Conservation (phyloP, 2,329 filamentous ascomycete genomes). For the Thelonectria olida region DNA sequence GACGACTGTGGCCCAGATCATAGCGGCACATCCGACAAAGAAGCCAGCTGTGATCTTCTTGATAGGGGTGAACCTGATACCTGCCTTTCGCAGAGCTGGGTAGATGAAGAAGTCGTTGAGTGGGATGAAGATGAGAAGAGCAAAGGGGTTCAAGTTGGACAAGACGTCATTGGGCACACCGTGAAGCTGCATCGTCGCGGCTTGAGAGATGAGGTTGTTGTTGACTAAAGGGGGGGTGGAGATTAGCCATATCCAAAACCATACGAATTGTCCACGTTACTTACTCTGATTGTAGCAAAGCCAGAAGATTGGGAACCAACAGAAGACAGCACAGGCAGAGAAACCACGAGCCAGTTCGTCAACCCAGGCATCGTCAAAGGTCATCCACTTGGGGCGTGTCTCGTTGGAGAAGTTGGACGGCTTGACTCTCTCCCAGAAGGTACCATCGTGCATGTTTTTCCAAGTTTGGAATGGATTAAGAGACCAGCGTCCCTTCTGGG, state of each 20-base stretch:
- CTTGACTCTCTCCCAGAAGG: conserved; percentile 75
- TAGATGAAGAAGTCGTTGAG: conserved; percentile 75
- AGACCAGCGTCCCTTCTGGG: conserved; percentile 75
- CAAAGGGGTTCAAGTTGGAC: conserved; percentile 77
- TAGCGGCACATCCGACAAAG: conserved; percentile 67
- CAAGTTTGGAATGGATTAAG: conserved; percentile 70
- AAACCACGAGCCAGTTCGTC: conserved; percentile 77
- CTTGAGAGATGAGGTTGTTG: conserved; percentile 71
- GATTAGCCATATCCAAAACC: conserved; percentile 21
- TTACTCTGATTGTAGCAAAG: conserved; percentile 57
- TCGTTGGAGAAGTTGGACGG: conserved; percentile 67
- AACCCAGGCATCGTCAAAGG: conserved; percentile 82
- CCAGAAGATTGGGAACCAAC: conserved; percentile 73
- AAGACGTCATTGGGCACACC: conserved; percentile 82
- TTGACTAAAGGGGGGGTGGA: conserved; percentile 52
- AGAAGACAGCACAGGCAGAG: conserved; percentile 73
- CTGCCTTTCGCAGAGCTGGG: conserved; percentile 70
- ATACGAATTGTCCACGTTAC: conserved; percentile 17
- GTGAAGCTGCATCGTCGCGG: conserved; percentile 70
- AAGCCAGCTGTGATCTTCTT: conserved; percentile 79
- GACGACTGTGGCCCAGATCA: conserved; percentile 63
- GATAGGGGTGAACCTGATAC: conserved; percentile 77
- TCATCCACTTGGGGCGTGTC: conserved; percentile 74
- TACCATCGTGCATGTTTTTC: conserved; percentile 63
- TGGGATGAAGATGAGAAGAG: conserved; percentile 78